These are phyloP conservation scores for Starmera quercuum DNA, from an alignment of 805 yeast genomes.

Conservation along the genomic window DNA sequence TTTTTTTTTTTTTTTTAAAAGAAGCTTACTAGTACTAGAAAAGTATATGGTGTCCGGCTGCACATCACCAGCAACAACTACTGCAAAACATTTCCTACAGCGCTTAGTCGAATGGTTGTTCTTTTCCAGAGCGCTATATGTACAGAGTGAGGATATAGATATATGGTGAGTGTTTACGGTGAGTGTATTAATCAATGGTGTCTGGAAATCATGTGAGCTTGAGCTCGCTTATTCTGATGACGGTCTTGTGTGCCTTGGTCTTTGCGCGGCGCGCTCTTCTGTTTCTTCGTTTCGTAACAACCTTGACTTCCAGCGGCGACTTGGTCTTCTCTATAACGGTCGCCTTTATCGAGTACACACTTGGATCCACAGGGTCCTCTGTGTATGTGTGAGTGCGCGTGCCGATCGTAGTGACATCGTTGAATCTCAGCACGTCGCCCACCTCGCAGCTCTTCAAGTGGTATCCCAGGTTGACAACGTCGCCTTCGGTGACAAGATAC, in stretches of 20 bases:
- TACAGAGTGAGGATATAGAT: no score
- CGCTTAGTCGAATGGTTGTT: no score
- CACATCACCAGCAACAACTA: background rate
- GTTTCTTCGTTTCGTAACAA: conserved; percentile 72
- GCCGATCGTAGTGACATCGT: conserved; percentile 76
- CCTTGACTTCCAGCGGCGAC: conserved; percentile 65
- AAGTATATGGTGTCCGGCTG: background rate
- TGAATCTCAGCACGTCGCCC: conserved; percentile 74
- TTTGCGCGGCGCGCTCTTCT: conserved; percentile 63
- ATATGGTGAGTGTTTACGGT: no score
- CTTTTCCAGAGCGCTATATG: no score
- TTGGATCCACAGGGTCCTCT: conserved; percentile 45
- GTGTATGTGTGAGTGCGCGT: conserved; percentile 71
- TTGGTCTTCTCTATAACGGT: conserved; percentile 82
- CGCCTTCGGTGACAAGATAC: conserved; percentile 88
- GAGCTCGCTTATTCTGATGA: conserved; percentile 69
- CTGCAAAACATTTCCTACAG: no score
- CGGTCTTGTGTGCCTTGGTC: conserved; percentile 68
- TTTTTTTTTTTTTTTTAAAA: no score
- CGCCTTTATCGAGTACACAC: conserved; percentile 57
- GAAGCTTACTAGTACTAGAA: no score
- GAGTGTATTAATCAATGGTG: no score
- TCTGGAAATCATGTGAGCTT: conserved; percentile 26
- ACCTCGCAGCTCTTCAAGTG: conserved; percentile 67
- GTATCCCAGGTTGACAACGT: conserved; percentile 71